A percentile compares a stretch with the other conserved stretches of the same genome.
Evolutionary conservation across 2,329 filamentous ascomycete species (phyloP).

Genomic region (Coleophoma crateriformis): DNA sequence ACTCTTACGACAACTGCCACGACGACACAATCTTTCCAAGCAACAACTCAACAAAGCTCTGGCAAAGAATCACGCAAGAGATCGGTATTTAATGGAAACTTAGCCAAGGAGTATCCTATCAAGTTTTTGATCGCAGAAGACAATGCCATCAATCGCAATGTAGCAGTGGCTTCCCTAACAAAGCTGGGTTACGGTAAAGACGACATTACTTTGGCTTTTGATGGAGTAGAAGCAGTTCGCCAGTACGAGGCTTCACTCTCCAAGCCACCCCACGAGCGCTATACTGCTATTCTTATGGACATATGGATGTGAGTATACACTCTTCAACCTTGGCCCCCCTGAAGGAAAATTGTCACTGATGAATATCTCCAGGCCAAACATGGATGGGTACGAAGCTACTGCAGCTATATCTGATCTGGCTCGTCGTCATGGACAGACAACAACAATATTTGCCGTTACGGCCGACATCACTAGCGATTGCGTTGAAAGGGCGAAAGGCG

Average conservation of each 20-base stretch:
- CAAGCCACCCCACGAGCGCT: slow-evolving; percentile 25
- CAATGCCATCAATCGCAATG: slow-evolving; percentile 65
- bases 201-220: slow-evolving; percentile 56
- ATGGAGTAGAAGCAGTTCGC: slow-evolving; percentile 62
- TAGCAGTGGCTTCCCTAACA: slow-evolving; percentile 60
- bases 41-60: background rate
- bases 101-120: slow-evolving; percentile 55
- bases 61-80: slow-evolving; percentile 7
- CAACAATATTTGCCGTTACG: slow-evolving; percentile 44
- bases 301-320: slow-evolving; percentile 54
- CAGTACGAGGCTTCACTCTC: slow-evolving; percentile 44
- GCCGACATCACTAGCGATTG: slow-evolving; percentile 49
- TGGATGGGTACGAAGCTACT: slow-evolving; percentile 68
- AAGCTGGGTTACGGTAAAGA: slow-evolving; percentile 58
- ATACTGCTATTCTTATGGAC: slow-evolving; percentile 68
- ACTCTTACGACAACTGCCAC: background rate
- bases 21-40: background rate
- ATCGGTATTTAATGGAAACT: slow-evolving; percentile 43
- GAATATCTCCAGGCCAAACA: slow-evolving; percentile 39
- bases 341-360: background rate
- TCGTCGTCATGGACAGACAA: slow-evolving; percentile 6
- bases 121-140: slow-evolving; percentile 68
- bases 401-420: slow-evolving; percentile 46
- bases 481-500: slow-evolving; percentile 39
- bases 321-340: too few species aligned